Evolutionary conservation across 129 eudicot species (phyloP), one percentile per base, ranked within the genome.

Genomic region (Deinandra increscens): DNA sequence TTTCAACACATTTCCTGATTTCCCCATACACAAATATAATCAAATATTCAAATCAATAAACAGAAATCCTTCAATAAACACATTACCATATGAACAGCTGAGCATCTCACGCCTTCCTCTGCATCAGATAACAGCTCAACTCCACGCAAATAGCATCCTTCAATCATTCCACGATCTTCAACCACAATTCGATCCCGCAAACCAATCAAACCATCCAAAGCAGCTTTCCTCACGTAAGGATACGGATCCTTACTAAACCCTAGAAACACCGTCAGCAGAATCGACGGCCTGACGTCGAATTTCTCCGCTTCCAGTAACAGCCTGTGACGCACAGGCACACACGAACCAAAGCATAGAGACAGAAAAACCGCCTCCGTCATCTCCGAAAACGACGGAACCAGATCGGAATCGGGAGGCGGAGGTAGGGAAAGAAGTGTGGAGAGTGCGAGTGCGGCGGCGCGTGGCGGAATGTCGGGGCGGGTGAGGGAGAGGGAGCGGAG

Each of bases 221-320:
- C 91, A 46, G 75, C 91, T 58, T 44, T 80, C 78, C 96, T 76
- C 20, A 89, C 80, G 7, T 72, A 66, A 6, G 98, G 95, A 81
- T 76, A 88, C 22, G 95, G 98, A 33, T 92, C 98, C 84, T 81
- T 83, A 18, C 86, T 81, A 64, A 92, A 84, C 72, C 96, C 98
- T 34, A 89, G 68, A 19, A 88, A 63, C 23, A 92, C 82, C 14
- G 96, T 75, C 49, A 92, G 67, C 78, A 92, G 61, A 54, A 88
- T 44, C 37, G 90, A 75, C n/a, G 97, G 94, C 34, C 91, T 76
- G 68, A 88, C 64, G 2, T 49, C 38, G 53, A 82, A 81, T 55
- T 48, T 74, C 64, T 60, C 67, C 38, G 73, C 88, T 70, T 86
- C 79, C 44, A 50, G 17, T 58, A 91, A 46, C 79, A 84, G 49